Conservation (phyloP, 1,284 basidiomycete genomes). For the Malassezia psittaci region DNA sequence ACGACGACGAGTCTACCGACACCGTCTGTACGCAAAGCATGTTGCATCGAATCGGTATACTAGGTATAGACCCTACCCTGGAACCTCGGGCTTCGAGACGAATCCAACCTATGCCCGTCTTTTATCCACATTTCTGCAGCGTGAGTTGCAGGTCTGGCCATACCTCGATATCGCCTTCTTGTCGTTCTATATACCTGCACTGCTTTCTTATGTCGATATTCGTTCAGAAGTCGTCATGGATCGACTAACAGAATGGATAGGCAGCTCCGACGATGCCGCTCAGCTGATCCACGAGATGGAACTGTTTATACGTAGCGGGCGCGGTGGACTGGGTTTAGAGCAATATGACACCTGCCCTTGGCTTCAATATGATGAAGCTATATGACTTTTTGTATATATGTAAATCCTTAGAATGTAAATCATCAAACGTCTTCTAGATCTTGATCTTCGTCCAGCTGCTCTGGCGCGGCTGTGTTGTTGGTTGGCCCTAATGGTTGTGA, state of each 20-base stretch:
- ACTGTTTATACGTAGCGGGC: conserved; percentile 16
- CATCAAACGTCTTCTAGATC: conserved; percentile 14
- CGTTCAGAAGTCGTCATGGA: conserved; percentile 10
- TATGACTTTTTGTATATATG: not conserved
- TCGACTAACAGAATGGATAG: conserved; percentile 15
- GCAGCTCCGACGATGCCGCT: conserved; percentile 5
- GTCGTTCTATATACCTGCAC: conserved; percentile 15
- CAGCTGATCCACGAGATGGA: conserved; percentile 16
- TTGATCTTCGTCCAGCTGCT: not conserved
- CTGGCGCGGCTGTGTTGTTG: not conserved
- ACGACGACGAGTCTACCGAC: conserved; percentile 6
- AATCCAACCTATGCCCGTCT: conserved; percentile 11
- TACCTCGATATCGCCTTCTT: conserved; percentile 13
- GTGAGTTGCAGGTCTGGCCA: conserved; percentile 18
- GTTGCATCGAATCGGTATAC: conserved; percentile 16
- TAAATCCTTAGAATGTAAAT: not conserved
- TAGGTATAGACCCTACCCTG: conserved; percentile 14
- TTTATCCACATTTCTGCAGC: conserved; percentile 12
- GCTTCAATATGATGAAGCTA: conserved; percentile 13
- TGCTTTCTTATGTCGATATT: conserved; percentile 13
- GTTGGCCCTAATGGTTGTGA: not conserved
- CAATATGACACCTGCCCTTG: conserved; percentile 17
- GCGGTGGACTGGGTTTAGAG: conserved; percentile 10
- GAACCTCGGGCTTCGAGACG: conserved; percentile 3
- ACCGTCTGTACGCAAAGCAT: conserved; percentile 13